Conservation (phyloP, 1,284 basidiomycete genomes). For the Mixia osmundae region DNA sequence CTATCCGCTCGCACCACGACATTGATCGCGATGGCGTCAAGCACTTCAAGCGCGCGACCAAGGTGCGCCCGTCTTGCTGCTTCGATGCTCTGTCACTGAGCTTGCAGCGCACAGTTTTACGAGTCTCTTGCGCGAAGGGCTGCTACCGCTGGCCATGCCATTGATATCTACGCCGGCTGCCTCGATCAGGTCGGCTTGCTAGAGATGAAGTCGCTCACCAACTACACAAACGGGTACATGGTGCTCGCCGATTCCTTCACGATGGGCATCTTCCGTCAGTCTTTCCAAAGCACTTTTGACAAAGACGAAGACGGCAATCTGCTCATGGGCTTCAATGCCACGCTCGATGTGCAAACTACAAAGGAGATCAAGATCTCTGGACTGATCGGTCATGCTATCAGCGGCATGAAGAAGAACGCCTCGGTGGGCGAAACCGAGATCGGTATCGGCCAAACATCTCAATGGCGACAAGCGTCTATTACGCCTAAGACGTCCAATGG, state of each 20-base stretch:
- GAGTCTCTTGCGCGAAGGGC: conserved; percentile 82
- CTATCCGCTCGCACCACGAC: conserved; percentile 96
- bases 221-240: conserved; percentile 89
- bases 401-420: conserved; percentile 82
- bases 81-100: neutral
- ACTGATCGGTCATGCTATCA: conserved; percentile 90
- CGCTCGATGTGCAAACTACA: conserved; percentile 92
- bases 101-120: conserved; percentile 45
- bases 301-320: conserved; percentile 85
- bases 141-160: conserved; percentile 79
- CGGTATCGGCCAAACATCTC: conserved; percentile 95
- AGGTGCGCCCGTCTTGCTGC: conserved; percentile 32
- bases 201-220: conserved; percentile 90
- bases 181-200: conserved; percentile 92
- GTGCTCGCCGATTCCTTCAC: conserved; percentile 93
- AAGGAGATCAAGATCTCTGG: conserved; percentile 98
- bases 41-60: conserved; percentile 89
- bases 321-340: conserved; percentile 97
- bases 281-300: conserved; percentile 75
- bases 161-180: conserved; percentile 92
- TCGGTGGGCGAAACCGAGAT: conserved; percentile 99
- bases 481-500: conserved; percentile 71
- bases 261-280: conserved; percentile 97
- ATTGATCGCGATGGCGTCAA: conserved; percentile 94
- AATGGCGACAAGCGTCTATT: conserved; percentile 89